Evolutionary conservation across 2,329 filamentous ascomycete species (phyloP), one percentile per base, ranked within the genome.

Genomic region (Lomentospora prolificans): DNA sequence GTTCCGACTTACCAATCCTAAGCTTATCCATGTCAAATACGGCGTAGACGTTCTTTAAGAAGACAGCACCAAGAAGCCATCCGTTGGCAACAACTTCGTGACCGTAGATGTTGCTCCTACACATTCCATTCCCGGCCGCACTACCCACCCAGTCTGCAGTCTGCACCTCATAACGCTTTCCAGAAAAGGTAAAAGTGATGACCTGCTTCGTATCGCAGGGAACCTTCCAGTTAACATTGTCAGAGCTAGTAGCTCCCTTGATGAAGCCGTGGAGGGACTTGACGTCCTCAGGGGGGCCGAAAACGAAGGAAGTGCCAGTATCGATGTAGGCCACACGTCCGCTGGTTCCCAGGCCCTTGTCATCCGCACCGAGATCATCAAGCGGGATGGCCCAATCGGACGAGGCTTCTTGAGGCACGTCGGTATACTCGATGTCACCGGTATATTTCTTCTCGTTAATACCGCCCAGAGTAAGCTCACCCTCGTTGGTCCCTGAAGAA

Each of bases 1-100:
- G n/a, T n/a, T n/a, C n/a, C n/a, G n/a, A 66, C 75, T 66, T 66
- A 80, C 85, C 87, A 60, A 90, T 81, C 53, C 78, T 79, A 46
- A 68, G 70, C 60, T 82, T 65, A 59, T 92, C 89, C 55, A 81
- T 81, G 67, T 96, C 90, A 66, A 95, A 95, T 24, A 94, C 85
- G 1, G 82, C 76, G 66, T 95, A 95, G 14, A 95, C 90, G 62
- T 95, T 95, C 73, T 95, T 95, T 59, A 96, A 71, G 63, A 95
- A 95, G 1, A 86, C 81, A 61, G 90, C 90, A 2, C 90, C 90
- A 1, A 95, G 70, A n/a, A 96, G 75, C 89, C 90, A 95, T 6
- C 59, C 63, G 62, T 73, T 75, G 1, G 75, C 70, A 50, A 89
- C 84, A 12, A 88, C 81, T 65, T 86, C 79, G 25, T 82, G 77